Base-by-base conservation (phyloP, 768 basidiomycete species). In the Leucosporidium creatinivorum region DNA sequence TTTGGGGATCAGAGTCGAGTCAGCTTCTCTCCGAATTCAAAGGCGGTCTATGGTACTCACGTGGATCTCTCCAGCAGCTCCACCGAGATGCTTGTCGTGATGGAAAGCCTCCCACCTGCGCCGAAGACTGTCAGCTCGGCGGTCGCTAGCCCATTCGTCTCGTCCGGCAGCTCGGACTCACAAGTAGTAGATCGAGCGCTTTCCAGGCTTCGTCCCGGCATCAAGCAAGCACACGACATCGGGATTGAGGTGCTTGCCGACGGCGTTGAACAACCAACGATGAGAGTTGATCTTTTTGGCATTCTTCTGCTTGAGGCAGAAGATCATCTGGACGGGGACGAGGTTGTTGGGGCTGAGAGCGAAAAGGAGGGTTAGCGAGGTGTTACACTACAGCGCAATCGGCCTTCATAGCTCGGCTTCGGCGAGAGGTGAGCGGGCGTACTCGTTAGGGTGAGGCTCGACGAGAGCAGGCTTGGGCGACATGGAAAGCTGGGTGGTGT, bases 221-320 rank as follows among this genome's bases (percentile, higher is more conserved):
- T 96, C 93, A 69, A 97, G 84, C 39, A 97, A 83, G 68, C 94
- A 88, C 78, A 92, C 93, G 58, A 88, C 85, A 75, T 96, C 91
- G 8, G 93, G 93, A 85, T 94, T 73, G 13, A 73, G 70, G 52
- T 72, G 69, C 36, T 68, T 59, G 58, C 63, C 72, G 76, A 97
- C 89, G 0, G 91, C 93, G 76, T 96, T 96, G 79, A 98, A 96
- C 77, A 94, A 92, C 93, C 93, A 97, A 57, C 93, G 83, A 75
- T 97, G 93, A 59, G 88, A 89, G 77, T 96, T 97, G 76, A 97
- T 93, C 80, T 97, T 96, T 82, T 93, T 94, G 77, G 91, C 87
- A 77, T 97, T 97, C 81, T 76, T 75, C 62, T 77, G 75, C 72
- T 81, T 81, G 68, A 81, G 73, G 57, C 80, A 81, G 66, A 81